Conservation (phyloP, 2,329 filamentous ascomycete species). For the Lojkania enalia region DNA sequence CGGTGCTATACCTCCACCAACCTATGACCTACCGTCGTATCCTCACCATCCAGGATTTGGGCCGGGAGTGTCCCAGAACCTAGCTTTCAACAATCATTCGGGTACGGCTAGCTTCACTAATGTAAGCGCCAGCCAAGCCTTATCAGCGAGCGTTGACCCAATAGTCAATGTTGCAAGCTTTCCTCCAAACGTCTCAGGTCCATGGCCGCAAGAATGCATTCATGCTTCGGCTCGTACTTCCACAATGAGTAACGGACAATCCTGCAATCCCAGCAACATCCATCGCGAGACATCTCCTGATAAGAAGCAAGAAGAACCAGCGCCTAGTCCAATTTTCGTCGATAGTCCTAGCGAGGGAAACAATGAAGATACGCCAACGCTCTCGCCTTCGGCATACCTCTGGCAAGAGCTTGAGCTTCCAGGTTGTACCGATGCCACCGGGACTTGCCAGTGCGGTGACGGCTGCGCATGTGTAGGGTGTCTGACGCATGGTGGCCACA, state of each 20-base stretch:
- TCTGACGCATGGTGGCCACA: slow-evolving; percentile 56
- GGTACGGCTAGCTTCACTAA: background rate
- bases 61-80: slow-evolving; percentile 24
- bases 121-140: too few relatives aligned
- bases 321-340: slow-evolving; percentile 21
- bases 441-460: slow-evolving; percentile 57
- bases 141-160: slow-evolving; percentile 23
- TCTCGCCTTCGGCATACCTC: slow-evolving; percentile 45
- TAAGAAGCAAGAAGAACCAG: slow-evolving; percentile 22
- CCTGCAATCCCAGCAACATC: too few relatives aligned
- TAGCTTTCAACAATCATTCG: slow-evolving; percentile 16
- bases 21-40: slow-evolving; percentile 41
- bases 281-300: too few relatives aligned
- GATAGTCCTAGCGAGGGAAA: slow-evolving; percentile 37
- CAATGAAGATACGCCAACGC: slow-evolving; percentile 37
- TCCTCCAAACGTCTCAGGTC: slow-evolving; percentile 17
- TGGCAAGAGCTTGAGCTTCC: slow-evolving; percentile 43
- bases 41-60: slow-evolving; percentile 37
- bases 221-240: too few relatives aligned
- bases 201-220: slow-evolving; percentile 27
- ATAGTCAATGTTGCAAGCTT: too few relatives aligned
- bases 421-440: slow-evolving; percentile 53
- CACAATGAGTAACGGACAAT: too few relatives aligned
- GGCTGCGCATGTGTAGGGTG: slow-evolving; percentile 58
- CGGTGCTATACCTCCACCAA: slow-evolving; percentile 33